Evolutionary conservation across 495 filamentous ascomycete genomes (phyloP).

Genomic region (Penicillium samsonianum): DNA sequence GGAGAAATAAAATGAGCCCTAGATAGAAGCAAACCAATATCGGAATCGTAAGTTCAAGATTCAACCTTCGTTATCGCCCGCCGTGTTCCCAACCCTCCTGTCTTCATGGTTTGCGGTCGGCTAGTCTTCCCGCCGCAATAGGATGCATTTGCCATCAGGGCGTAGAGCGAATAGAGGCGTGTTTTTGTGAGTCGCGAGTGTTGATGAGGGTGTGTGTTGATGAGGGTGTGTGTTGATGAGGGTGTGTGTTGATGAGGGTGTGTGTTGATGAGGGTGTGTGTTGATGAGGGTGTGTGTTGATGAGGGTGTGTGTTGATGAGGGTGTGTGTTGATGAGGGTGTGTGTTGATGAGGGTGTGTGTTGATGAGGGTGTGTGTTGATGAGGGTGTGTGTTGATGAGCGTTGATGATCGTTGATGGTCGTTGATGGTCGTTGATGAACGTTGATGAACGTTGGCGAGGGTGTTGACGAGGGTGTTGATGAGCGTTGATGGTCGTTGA

Average conservation of each 20-base stretch:
- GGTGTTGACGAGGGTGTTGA: neutral
- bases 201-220: too few relatives aligned
- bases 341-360: too few relatives aligned
- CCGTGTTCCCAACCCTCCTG: neutral
- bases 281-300: too few relatives aligned
- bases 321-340: too few relatives aligned
- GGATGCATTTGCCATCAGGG: neutral
- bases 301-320: too few relatives aligned
- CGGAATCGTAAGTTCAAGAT: neutral
- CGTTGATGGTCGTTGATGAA: neutral
- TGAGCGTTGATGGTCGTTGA: neutral
- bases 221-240: too few relatives aligned
- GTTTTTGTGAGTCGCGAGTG: neutral
- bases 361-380: too few relatives aligned
- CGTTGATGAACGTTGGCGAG: neutral
- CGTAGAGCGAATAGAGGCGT: neutral
- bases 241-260: too few relatives aligned
- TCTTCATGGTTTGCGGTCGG: too few relatives aligned
- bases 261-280: too few relatives aligned
- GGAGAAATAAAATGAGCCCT: conserved; percentile 2
- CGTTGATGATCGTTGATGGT: neutral
- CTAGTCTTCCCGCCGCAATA: neutral
- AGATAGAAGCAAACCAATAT: conserved; percentile 5
- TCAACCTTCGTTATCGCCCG: neutral
- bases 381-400: too few relatives aligned